Evolutionary conservation across 1,284 basidiomycete species (phyloP).

Genomic region (Cryptococcus wingfieldii): DNA sequence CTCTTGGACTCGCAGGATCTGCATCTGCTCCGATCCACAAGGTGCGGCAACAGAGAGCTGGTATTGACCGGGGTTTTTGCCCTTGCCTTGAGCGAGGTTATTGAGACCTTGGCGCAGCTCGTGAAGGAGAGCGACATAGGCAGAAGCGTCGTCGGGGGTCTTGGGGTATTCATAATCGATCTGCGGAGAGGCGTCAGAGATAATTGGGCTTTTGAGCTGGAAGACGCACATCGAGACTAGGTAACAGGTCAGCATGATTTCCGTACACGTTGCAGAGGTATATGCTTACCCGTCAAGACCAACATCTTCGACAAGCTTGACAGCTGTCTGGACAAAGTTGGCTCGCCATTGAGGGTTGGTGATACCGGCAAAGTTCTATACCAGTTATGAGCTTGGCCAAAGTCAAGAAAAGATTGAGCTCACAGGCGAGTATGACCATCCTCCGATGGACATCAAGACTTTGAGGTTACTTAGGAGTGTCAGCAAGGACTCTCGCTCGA

Average conservation of each 20-base stretch:
- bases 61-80: constrained; percentile 42
- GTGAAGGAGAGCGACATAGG: constrained; percentile 52
- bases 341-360: constrained; percentile 58
- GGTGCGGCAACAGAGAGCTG: constrained; percentile 69
- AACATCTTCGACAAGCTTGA: constrained; percentile 74
- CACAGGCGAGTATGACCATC: constrained; percentile 78
- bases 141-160: constrained; percentile 48
- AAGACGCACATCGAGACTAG: constrained; percentile 60
- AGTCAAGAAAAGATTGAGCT: background rate
- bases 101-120: constrained; percentile 50
- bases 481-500: background rate
- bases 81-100: constrained; percentile 39
- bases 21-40: constrained; percentile 66
- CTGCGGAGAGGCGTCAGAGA: constrained; percentile 10
- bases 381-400: background rate
- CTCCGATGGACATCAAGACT: constrained; percentile 71
- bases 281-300: constrained; percentile 75
- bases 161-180: constrained; percentile 55
- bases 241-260: background rate
- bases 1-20: constrained; percentile 61
- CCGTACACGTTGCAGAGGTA: background rate
- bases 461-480: constrained; percentile 59
- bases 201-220: background rate
- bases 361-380: constrained; percentile 51
- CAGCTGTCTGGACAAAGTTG: constrained; percentile 66